These are phyloP conservation scores for Collybia nuda DNA, from an alignment of 768 basidiomycete genomes.

Conservation along the genomic window DNA sequence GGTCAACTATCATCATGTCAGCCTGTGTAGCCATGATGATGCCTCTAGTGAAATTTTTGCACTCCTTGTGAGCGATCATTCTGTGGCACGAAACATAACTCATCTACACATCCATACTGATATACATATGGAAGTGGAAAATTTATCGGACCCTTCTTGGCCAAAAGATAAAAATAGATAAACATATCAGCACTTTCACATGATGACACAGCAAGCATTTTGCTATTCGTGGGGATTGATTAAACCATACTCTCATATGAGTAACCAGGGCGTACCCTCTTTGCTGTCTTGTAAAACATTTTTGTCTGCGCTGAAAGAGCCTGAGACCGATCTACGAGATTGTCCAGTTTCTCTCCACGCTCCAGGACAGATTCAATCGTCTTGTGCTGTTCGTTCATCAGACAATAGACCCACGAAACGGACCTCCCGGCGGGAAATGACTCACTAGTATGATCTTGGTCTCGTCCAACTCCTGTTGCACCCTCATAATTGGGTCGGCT, in stretches of 20 bases:
- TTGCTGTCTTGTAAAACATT: constrained; percentile 99
- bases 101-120: too few species aligned
- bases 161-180: neutral
- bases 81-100: too few species aligned
- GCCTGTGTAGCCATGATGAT: too few species aligned
- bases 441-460: constrained; percentile 96
- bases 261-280: constrained; percentile 68
- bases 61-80: too few species aligned
- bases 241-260: neutral
- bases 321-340: constrained; percentile 91
- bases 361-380: constrained; percentile 97
- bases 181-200: constrained; percentile 39
- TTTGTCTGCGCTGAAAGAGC: constrained; percentile 88
- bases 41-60: too few species aligned
- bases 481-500: constrained; percentile 97
- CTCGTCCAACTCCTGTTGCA: constrained; percentile 97
- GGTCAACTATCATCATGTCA: too few species aligned
- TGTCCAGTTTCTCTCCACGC: constrained; percentile 95
- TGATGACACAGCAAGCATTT: constrained; percentile 93
- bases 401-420: neutral
- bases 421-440: neutral
- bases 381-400: constrained; percentile 71
- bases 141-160: too few species aligned
- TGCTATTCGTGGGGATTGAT: constrained; percentile 51
- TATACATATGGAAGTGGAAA: too few species aligned